Evolutionary conservation across 2,329 filamentous ascomycete species (phyloP), one percentile per base, ranked within the genome.

Genomic region (Macrophomina pseudophaseolina): DNA sequence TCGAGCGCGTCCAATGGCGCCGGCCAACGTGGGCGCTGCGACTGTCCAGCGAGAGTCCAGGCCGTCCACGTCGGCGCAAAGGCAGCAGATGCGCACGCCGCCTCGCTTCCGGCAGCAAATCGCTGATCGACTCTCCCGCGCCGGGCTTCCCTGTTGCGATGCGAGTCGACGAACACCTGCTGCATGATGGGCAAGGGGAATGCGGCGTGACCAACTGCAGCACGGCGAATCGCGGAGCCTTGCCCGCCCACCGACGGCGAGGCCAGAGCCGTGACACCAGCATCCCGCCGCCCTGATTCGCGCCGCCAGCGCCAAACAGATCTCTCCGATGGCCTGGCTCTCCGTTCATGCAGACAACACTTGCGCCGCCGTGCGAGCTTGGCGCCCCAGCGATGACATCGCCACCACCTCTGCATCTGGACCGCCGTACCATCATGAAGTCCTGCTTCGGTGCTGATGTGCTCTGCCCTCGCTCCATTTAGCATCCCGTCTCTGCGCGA

Each of bases 171-270:
- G 60, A 53, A 52, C 60, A 64, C 46, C 60, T 18, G 46, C 30
- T 32, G 59, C 60, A 64, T 64, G 60, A 64, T 64, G 53, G 60
- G 60, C 60, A 64, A 44, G 42, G 60, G 60, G 48, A 53, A 53
- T 64, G 60, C 48, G 23, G 60, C 60, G 58, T 62, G 58, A 51
- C 44, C 58, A 62, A 16, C 42, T 62, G 58, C 58, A 62, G 58
- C 44, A n/a, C 58, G 14, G 16, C 58, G 11, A 62, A 62, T 62
- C 58, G 44, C 58, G 58, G 58, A 62, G 58, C 18, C 30, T n/a
- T 32, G 42, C 18, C 44, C 40, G 44, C 6, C n/a, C 44, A 35
- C 58, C 44, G 58, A n/a, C 42, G 30, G n/a, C 16, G 58, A 48
- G 33, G 23, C 44, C 32, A 49, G 30, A 49, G 30, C 42, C 58